Conservation (phyloP, 2,329 filamentous ascomycete genomes). For the Trematosphaeria pertusa region DNA sequence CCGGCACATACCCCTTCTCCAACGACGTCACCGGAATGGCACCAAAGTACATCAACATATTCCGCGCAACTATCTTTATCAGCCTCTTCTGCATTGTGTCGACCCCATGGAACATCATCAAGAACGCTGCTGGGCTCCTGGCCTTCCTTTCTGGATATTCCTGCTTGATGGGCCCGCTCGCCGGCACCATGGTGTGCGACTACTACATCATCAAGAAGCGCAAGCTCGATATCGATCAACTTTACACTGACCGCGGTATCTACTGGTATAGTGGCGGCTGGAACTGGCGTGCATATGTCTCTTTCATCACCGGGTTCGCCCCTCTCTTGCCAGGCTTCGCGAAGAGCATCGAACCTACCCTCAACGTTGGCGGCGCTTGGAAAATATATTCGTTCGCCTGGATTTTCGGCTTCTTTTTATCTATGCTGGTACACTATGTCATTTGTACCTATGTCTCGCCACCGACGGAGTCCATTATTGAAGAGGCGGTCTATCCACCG, state of each 20-base stretch:
- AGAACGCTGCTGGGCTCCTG: slow-evolving; percentile 43
- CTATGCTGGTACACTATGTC: slow-evolving; percentile 46
- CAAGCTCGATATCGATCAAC: slow-evolving; percentile 43
- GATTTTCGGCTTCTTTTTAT: slow-evolving; percentile 50
- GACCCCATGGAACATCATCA: slow-evolving; percentile 48
- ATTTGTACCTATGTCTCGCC: slow-evolving; percentile 51
- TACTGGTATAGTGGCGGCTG: slow-evolving; percentile 43
- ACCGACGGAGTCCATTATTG: slow-evolving; percentile 40
- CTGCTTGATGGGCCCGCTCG: slow-evolving; percentile 46
- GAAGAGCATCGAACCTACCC: slow-evolving; percentile 45
- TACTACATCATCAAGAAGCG: slow-evolving; percentile 46
- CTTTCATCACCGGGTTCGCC: slow-evolving; percentile 40
- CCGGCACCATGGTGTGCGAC: slow-evolving; percentile 44
- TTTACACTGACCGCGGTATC: slow-evolving; percentile 41
- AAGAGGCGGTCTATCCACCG: slow-evolving; percentile 47
- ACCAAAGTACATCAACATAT: slow-evolving; percentile 48
- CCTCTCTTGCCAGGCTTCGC: slow-evolving; percentile 49
- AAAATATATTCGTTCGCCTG: slow-evolving; percentile 54
- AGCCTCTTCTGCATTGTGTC: slow-evolving; percentile 43
- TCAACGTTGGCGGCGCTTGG: slow-evolving; percentile 50
- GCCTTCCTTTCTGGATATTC: slow-evolving; percentile 46
- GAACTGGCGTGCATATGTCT: slow-evolving; percentile 44
- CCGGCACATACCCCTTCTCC: slow-evolving; percentile 47
- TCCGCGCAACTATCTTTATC: slow-evolving; percentile 43
- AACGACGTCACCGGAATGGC: slow-evolving; percentile 44